Evolutionary conservation across 768 basidiomycete species (phyloP).

Genomic region (Pholiota microspora): DNA sequence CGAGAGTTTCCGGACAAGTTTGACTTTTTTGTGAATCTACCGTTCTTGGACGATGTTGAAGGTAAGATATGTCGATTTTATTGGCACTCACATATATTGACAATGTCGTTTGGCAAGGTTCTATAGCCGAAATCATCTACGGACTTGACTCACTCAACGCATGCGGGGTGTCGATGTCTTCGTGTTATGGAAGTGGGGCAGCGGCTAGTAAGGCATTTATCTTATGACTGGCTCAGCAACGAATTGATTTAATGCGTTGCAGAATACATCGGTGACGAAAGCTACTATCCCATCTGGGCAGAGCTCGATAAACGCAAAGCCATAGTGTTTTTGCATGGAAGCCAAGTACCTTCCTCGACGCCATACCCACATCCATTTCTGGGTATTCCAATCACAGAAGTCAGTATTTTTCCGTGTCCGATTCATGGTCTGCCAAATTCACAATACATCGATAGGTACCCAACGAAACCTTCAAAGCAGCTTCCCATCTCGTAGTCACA

Average conservation of each 20-base stretch:
- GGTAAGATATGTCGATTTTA: constrained; percentile 33
- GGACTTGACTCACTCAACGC: constrained; percentile 60
- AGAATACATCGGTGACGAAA: constrained; percentile 69
- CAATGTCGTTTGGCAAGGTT: constrained; percentile 39
- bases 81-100: background rate
- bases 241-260: background rate
- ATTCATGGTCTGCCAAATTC: background rate
- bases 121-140: constrained; percentile 57
- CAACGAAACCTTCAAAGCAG: constrained; percentile 81
- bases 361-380: constrained; percentile 63
- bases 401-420: constrained; percentile 26
- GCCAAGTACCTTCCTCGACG: constrained; percentile 61
- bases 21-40: constrained; percentile 68
- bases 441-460: constrained; percentile 49
- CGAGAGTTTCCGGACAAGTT: constrained; percentile 51
- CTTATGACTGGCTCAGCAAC: background rate
- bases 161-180: constrained; percentile 63
- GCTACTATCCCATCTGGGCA: constrained; percentile 67
- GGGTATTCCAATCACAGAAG: constrained; percentile 70
- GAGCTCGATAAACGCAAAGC: constrained; percentile 58
- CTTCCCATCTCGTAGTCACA: constrained; percentile 72
- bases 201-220: constrained; percentile 45
- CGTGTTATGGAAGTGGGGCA: constrained; percentile 59
- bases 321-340: constrained; percentile 72
- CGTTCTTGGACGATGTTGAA: constrained; percentile 59